These are phyloP conservation scores for Saccharomyces hybrid DNA, from an alignment of 1,139 yeast species.

Conservation along the genomic window DNA sequence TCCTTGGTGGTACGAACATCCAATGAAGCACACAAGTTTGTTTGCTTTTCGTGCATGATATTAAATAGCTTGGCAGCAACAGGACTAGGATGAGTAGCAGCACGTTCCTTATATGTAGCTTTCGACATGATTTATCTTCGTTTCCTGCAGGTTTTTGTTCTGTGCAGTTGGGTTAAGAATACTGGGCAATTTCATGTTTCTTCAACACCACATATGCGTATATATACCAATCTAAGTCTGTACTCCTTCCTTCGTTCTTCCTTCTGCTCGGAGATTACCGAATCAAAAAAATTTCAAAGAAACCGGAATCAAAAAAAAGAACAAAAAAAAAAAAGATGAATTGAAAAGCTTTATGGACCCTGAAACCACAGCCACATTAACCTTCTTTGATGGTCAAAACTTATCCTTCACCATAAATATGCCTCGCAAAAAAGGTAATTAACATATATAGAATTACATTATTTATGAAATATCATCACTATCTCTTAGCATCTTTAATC, in stretches of 20 bases:
- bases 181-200: too few species aligned
- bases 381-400: background rate
- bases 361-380: background rate
- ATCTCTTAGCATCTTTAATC: background rate
- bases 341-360: background rate
- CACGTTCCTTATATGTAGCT: slow-evolving; percentile 59
- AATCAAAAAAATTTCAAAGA: background rate
- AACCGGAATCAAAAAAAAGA: background rate
- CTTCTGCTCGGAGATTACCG: background rate
- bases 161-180: background rate
- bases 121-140: slow-evolving; percentile 18
- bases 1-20: slow-evolving; percentile 80
- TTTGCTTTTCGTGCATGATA: slow-evolving; percentile 71
- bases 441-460: background rate
- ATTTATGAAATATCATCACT: background rate
- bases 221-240: background rate
- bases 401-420: background rate
- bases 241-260: background rate
- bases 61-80: slow-evolving; percentile 69
- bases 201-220: background rate
- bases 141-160: background rate
- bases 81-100: slow-evolving; percentile 62
- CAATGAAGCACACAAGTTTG: slow-evolving; percentile 93
- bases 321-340: background rate
- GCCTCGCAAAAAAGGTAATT: background rate